Conservation (phyloP, 805 yeast genomes). For the Candida sphagnicola region DNA sequence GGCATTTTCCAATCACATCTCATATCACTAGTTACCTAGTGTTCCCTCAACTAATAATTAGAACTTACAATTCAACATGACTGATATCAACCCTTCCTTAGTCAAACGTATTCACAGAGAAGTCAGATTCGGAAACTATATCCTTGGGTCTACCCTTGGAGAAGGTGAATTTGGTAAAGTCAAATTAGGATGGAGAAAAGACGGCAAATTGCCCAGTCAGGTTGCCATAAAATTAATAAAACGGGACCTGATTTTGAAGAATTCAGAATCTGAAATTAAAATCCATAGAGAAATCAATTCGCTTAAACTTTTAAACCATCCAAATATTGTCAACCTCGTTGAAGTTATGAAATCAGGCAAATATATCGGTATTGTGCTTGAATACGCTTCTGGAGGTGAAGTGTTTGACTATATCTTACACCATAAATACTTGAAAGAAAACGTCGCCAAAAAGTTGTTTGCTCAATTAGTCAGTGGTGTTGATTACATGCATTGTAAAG, state of each 20-base stretch:
- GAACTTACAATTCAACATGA: neutral
- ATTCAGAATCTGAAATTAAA: constrained; percentile 81
- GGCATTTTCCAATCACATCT: too few relatives aligned
- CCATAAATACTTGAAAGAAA: constrained; percentile 82
- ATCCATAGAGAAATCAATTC: constrained; percentile 93
- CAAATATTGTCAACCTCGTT: constrained; percentile 86
- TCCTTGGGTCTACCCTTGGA: constrained; percentile 89
- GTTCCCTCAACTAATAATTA: too few relatives aligned
- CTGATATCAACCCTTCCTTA: constrained; percentile 7
- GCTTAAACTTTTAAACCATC: constrained; percentile 79
- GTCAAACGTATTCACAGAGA: constrained; percentile 39
- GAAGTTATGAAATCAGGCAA: constrained; percentile 92
- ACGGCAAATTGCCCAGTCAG: constrained; percentile 71
- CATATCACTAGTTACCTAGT: too few relatives aligned
- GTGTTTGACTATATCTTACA: constrained; percentile 87
- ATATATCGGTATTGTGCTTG: constrained; percentile 93
- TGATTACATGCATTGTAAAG: constrained; percentile 79
- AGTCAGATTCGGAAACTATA: constrained; percentile 84
- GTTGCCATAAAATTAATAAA: constrained; percentile 92
- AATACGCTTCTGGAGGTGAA: constrained; percentile 97
- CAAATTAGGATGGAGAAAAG: constrained; percentile 92
- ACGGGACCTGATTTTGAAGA: constrained; percentile 82
- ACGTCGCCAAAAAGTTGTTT: constrained; percentile 80
- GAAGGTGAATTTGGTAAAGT: constrained; percentile 99
- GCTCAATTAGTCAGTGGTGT: constrained; percentile 95